Conservation (phyloP, 805 yeast genomes). For the Yamadazyma nakazawae region DNA sequence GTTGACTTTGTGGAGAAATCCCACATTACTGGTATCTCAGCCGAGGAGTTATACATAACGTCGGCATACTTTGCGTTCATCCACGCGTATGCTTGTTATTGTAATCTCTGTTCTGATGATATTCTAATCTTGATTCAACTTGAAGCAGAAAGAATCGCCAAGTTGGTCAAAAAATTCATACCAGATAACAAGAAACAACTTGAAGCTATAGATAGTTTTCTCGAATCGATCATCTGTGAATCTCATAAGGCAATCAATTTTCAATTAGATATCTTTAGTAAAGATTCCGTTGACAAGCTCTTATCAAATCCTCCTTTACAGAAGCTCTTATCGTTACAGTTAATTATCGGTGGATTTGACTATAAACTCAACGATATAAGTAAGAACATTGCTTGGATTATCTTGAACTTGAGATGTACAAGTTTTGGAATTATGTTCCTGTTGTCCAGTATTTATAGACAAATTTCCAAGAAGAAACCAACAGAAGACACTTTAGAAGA, state of each 20-base stretch:
- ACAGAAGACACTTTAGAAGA: constrained; percentile 51
- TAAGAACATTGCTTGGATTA: constrained; percentile 57
- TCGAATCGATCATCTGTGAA: constrained; percentile 53
- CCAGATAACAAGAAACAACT: constrained; percentile 11
- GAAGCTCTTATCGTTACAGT: constrained; percentile 64
- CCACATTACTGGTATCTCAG: constrained; percentile 13
- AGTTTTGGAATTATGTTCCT: constrained; percentile 68
- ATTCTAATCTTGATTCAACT: constrained; percentile 53
- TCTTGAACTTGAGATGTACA: constrained; percentile 65
- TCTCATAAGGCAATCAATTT: constrained; percentile 74
- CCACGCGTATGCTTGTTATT: constrained; percentile 69
- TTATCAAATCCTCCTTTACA: constrained; percentile 77
- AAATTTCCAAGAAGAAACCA: constrained; percentile 58
- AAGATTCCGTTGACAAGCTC: constrained; percentile 73
- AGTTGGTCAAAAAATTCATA: constrained; percentile 12
- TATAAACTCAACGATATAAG: constrained; percentile 24
- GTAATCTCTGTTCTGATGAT: constrained; percentile 67
- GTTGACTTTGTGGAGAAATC: constrained; percentile 21
- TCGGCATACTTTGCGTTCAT: constrained; percentile 62
- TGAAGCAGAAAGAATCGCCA: constrained; percentile 33
- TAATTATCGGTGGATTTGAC: constrained; percentile 51
- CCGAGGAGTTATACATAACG: constrained; percentile 37
- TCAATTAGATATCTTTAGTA: constrained; percentile 57
- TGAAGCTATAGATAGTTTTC: constrained; percentile 23
- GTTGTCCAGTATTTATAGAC: constrained; percentile 58